These are phyloP conservation scores for Ambrosia hybrid DNA, from an alignment of 140 eudicot genomes.

Conservation along the genomic window DNA sequence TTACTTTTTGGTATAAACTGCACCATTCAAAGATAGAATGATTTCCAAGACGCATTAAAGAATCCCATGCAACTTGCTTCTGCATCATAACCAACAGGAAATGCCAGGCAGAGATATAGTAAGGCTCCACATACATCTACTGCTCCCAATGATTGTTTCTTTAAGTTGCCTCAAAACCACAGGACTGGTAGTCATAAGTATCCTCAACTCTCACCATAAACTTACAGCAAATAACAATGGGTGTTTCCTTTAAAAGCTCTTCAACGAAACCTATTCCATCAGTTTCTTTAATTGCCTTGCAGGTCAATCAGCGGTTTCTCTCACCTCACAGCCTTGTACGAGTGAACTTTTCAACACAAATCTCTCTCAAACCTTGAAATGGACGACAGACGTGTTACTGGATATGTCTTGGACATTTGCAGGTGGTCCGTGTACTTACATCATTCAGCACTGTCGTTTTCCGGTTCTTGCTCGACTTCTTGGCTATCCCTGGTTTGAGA, in stretches of 20 bases:
- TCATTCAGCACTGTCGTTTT: constrained; percentile 13
- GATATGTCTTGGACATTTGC: constrained; percentile 23
- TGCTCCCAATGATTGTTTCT: not conserved
- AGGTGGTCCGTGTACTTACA: too few relatives aligned
- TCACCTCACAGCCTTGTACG: constrained; percentile 3
- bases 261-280: not conserved
- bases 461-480: constrained; percentile 5
- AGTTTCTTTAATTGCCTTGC: constrained; percentile 15
- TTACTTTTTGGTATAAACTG: too few relatives aligned
- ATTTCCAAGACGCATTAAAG: constrained; percentile 14
- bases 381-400: constrained; percentile 25
- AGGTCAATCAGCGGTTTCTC: constrained; percentile 21
- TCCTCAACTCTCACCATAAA: not conserved
- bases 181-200: not conserved
- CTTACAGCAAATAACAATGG: not conserved
- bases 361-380: not conserved
- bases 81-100: too few relatives aligned
- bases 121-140: constrained; percentile 7
- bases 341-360: constrained; percentile 18
- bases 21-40: too few relatives aligned
- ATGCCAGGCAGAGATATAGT: too few relatives aligned
- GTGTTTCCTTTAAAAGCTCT: not conserved
- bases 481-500: constrained; percentile 5
- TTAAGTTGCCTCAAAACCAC: not conserved
- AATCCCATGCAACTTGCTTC: not conserved